phyloP scores from a whole-genome alignment of 1,284 basidiomycete genomes.

The Boletus coffeatus region DNA sequence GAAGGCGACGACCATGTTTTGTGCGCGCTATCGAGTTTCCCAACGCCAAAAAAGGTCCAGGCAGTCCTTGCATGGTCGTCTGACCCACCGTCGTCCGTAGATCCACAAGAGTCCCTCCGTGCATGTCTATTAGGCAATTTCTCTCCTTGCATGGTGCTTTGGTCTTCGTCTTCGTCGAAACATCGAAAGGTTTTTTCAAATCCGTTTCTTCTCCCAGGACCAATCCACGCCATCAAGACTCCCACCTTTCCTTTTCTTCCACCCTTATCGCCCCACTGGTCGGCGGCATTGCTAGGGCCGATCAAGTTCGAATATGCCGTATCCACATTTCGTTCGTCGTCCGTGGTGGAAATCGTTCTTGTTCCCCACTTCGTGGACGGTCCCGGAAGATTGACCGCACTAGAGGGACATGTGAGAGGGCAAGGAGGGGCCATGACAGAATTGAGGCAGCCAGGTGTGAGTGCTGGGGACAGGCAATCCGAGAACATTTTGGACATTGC shows the following conservation, averaged over 20 bases:
- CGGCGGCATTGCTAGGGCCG: slow-evolving; percentile 43
- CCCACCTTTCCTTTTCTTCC: slow-evolving; percentile 39
- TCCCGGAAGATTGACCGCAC: slow-evolving; percentile 9
- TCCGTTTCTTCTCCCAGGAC: slow-evolving; percentile 23
- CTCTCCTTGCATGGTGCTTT: not conserved
- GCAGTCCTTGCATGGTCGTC: slow-evolving; percentile 47
- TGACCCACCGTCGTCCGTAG: slow-evolving; percentile 39
- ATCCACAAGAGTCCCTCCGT: slow-evolving; percentile 35
- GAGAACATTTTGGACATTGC: slow-evolving; percentile 65
- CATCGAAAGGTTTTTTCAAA: slow-evolving; percentile 24
- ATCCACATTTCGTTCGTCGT: slow-evolving; percentile 33
- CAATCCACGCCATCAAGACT: slow-evolving; percentile 41
- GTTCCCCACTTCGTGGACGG: slow-evolving; percentile 9
- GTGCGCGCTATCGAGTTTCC: slow-evolving; percentile 13
- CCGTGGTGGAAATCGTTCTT: not conserved
- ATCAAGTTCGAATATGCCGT: slow-evolving; percentile 55
- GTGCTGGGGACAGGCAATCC: slow-evolving; percentile 38
- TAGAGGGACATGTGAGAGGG: slow-evolving; percentile 14
- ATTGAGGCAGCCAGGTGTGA: slow-evolving; percentile 4
- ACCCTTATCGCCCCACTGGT: slow-evolving; percentile 49
- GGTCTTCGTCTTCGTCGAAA: not conserved
- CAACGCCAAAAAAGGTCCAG: slow-evolving; percentile 41
- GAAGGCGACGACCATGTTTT: slow-evolving; percentile 22
- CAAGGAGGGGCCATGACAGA: slow-evolving; percentile 23
- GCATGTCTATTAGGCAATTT: slow-evolving; percentile 1